Evolutionary conservation across 2,329 filamentous ascomycete species (phyloP).

Genomic region (Penicillium sp.): DNA sequence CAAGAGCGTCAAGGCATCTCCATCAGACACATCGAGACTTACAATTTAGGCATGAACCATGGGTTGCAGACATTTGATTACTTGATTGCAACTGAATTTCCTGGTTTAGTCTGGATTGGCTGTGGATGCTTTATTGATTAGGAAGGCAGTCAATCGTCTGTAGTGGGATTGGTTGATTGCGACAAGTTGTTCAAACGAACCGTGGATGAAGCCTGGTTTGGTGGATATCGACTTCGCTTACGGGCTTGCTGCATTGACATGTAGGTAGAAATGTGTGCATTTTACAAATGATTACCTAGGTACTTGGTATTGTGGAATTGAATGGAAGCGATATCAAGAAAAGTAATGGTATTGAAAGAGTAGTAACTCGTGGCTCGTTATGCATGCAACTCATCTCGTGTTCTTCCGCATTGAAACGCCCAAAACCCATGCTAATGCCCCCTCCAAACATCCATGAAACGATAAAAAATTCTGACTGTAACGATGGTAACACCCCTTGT

Average conservation of each 20-base stretch:
- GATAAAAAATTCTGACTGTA: not conserved
- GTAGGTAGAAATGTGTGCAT: too few species aligned
- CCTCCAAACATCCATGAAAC: not conserved
- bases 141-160: not conserved
- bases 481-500: not conserved
- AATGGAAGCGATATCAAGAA: not conserved
- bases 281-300: too few species aligned
- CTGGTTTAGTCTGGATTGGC: not conserved
- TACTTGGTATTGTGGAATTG: too few species aligned
- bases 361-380: not conserved
- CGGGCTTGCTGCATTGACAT: too few species aligned
- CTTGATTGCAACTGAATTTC: not conserved
- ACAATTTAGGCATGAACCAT: not conserved
- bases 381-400: slow-evolving; percentile 1
- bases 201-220: not conserved
- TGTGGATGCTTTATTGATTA: not conserved
- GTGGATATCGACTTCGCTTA: not conserved
- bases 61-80: not conserved
- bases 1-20: too few species aligned
- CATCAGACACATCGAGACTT: too few species aligned
- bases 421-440: not conserved
- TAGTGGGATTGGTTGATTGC: not conserved
- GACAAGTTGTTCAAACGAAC: not conserved
- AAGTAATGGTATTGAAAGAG: not conserved
- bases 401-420: not conserved